Conservation (phyloP, 2,329 filamentous ascomycete genomes). For the Fonsecaea nubica region DNA sequence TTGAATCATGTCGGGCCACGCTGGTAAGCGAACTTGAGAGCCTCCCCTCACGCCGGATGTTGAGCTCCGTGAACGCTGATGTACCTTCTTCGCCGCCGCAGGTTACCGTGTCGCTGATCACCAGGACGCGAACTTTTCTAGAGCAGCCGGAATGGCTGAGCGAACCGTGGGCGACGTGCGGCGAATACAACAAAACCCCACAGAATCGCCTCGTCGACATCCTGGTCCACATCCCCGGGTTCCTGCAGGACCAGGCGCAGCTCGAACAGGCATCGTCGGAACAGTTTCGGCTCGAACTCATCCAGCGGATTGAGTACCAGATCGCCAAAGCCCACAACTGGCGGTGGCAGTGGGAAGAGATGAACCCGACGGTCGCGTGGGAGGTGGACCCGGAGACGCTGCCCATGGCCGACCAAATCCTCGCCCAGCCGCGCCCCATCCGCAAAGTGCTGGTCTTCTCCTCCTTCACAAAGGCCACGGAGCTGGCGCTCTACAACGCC, state of each 20-base stretch:
- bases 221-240: constrained; percentile 31
- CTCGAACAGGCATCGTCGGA: constrained; percentile 21
- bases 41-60: background rate
- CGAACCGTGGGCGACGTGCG: constrained; percentile 27
- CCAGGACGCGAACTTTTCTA: constrained; percentile 31
- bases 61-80: background rate
- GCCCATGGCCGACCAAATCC: constrained; percentile 61
- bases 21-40: constrained; percentile 21
- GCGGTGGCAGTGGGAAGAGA: constrained; percentile 34
- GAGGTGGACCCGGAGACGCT: constrained; percentile 29
- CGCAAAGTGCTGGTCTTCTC: constrained; percentile 64
- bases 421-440: constrained; percentile 85
- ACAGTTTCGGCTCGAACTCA: constrained; percentile 21
- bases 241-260: constrained; percentile 30
- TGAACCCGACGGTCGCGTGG: constrained; percentile 26
- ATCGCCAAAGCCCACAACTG: constrained; percentile 27
- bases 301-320: constrained; percentile 29
- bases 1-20: constrained; percentile 34
- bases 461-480: constrained; percentile 27
- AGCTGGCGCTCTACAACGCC: constrained; percentile 34
- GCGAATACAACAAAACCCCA: constrained; percentile 24
- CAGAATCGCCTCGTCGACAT: constrained; percentile 36
- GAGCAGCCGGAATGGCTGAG: constrained; percentile 30
- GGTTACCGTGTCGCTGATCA: constrained; percentile 33
- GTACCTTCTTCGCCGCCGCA: background rate